Evolutionary conservation across 371 early-diverging fungal genomes (phyloP).

Genomic region (Mucor circinelloides): DNA sequence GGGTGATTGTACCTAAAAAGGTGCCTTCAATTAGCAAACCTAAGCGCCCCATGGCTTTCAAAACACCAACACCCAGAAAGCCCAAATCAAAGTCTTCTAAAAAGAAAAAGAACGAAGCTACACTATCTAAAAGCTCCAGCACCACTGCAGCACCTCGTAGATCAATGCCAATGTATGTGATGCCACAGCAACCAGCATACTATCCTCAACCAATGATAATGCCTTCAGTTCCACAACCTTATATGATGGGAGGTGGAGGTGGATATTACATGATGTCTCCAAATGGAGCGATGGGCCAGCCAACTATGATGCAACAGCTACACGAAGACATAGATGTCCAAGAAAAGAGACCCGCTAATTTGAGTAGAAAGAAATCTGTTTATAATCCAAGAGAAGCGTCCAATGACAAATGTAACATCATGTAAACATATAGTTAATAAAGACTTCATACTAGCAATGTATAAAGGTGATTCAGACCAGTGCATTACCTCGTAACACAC

Average conservation of each 20-base stretch:
- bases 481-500: too few species aligned
- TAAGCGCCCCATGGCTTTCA: slow-evolving; percentile 27
- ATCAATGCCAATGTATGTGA: slow-evolving; percentile 10
- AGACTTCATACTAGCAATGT: too few species aligned
- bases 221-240: background rate
- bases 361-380: slow-evolving; percentile 3
- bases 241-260: background rate
- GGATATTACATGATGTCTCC: slow-evolving; percentile 1
- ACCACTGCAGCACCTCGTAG: background rate
- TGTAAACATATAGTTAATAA: slow-evolving; percentile 8
- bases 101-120: background rate
- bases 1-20: slow-evolving; percentile 1
- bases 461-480: too few species aligned
- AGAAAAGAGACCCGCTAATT: background rate
- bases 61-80: slow-evolving; percentile 10
- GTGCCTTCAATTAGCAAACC: slow-evolving; percentile 16
- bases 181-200: slow-evolving; percentile 13
- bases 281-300: background rate
- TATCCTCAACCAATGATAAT: slow-evolving; percentile 17
- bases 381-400: slow-evolving; percentile 22
- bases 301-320: background rate
- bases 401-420: slow-evolving; percentile 26
- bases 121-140: background rate
- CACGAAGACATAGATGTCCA: background rate
- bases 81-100: background rate